Evolutionary conservation across 176 grass and related monocot species (phyloP), one percentile per base, ranked within the genome.

Genomic region (Leersia perrieri): DNA sequence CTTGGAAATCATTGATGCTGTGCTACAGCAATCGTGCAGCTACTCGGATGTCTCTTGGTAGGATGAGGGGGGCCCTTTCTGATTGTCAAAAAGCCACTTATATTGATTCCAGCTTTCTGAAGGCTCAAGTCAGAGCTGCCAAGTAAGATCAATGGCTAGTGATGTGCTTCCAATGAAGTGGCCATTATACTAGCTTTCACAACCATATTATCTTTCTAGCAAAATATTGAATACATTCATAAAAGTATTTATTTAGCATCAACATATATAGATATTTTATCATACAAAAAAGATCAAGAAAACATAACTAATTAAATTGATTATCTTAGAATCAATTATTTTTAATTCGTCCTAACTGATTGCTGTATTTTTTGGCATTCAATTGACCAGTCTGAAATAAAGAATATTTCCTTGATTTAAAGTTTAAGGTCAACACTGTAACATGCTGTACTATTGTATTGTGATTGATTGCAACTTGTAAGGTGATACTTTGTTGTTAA

Each of bases 21-120:
- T 98, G 95, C 79, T 98, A 93, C 63, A 98, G 95, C 70, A 98
- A 98, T 70, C 88, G 95, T 69, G 95, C 95, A 68, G 95, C 92
- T 89, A 82, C 86, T 73, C 73, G 92, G 66, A 98, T 98, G 90
- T 91, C 90, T 68, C 95, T 98, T 55, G 88, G 95, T 81, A 90
- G 89, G 74, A 95, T 98, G 88, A 92, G 80, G 86, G 92, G 89
- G 34, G 95, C 95, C 55, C 93, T 93, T 33, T 86, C 66, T 41
- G 95, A 98, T 64, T 93, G 95, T 77, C 75, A 33, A 82, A 82
- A 82, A 78, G 90, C 95, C 44, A 82, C 62, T 80, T 77, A 67
- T 72, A 93, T 98, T 69, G 90, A 98, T 80, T 75, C 95, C 35
- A 76, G 62, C 55, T 98, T 98, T 87, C 66, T 89, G 74, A 91